Percentiles rank a stretch among this genome's conserved stretches.
Conservation (phyloP, 768 basidiomycete genomes). For the Tephrocybe sp. region DNA sequence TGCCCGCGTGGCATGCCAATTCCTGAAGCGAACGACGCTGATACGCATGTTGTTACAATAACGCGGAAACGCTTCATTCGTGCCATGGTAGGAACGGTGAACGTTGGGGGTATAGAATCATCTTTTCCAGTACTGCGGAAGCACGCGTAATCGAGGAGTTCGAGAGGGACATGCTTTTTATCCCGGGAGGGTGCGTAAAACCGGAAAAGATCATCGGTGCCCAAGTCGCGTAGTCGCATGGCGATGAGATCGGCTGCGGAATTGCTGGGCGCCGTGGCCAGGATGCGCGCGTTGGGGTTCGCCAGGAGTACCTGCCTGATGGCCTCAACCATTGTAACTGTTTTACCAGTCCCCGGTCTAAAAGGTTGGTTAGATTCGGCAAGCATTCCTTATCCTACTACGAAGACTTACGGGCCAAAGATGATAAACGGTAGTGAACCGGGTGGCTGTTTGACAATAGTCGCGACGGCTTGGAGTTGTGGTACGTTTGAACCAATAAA, state of each 20-base stretch:
- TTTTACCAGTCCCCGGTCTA: conserved; percentile 70
- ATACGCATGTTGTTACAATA: conserved; percentile 66
- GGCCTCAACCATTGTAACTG: conserved; percentile 60
- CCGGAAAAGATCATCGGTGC: conserved; percentile 46
- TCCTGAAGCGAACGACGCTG: conserved; percentile 54
- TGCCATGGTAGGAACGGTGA: conserved; percentile 39
- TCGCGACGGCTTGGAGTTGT: conserved; percentile 49
- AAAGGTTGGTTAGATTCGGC: no score
- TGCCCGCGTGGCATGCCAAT: conserved; percentile 61
- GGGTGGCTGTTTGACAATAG: conserved; percentile 41
- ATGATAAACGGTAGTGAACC: conserved; percentile 58
- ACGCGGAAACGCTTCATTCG: conserved; percentile 46
- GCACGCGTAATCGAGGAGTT: conserved; percentile 37
- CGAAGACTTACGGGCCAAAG: conserved; percentile 64
- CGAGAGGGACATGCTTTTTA: conserved; percentile 45
- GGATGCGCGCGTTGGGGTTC: conserved; percentile 41
- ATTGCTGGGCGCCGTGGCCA: conserved; percentile 67
- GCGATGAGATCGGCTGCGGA: conserved; percentile 65
- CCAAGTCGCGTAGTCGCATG: conserved; percentile 35
- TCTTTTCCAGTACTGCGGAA: conserved; percentile 10
- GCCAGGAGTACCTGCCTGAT: conserved; percentile 49
- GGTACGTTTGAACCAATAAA: conserved; percentile 44
- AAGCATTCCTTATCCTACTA: no score
- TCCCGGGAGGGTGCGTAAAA: conserved; percentile 53
- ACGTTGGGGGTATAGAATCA: conserved; percentile 20